Evolutionary conservation across 2,329 filamentous ascomycete species (phyloP).

Genomic region (Emergomyces africanus): DNA sequence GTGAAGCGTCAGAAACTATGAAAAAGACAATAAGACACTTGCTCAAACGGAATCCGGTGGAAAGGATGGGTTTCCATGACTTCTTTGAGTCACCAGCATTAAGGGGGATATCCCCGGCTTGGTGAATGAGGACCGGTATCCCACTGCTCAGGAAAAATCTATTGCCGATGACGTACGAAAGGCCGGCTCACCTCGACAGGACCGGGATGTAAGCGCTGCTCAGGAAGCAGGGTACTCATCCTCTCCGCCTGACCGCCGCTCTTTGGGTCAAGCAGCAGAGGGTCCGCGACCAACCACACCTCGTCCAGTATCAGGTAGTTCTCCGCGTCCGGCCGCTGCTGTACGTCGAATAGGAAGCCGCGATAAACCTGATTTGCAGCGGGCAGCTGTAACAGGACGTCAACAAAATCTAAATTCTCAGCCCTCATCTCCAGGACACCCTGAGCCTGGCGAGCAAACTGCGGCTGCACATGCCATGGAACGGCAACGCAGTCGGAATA

Average conservation of each 20-base stretch:
- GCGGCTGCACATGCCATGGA: slow-evolving; percentile 38
- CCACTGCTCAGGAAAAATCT: slow-evolving; percentile 7
- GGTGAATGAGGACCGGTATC: slow-evolving; percentile 54
- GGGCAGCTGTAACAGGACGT: slow-evolving; percentile 17
- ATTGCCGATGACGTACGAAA: slow-evolving; percentile 7
- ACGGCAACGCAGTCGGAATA: slow-evolving; percentile 46
- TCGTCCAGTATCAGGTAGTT: slow-evolving; percentile 16
- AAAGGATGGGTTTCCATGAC: slow-evolving; percentile 72
- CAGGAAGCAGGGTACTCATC: slow-evolving; percentile 17
- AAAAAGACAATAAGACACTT: slow-evolving; percentile 69
- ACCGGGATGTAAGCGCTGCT: slow-evolving; percentile 11
- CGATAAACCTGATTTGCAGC: slow-evolving; percentile 20
- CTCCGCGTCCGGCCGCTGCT: slow-evolving; percentile 16
- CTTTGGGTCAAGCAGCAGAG: not conserved
- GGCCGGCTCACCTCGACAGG: not conserved
- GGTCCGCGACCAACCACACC: slow-evolving; percentile 28
- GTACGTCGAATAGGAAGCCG: slow-evolving; percentile 24
- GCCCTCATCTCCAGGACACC: slow-evolving; percentile 29
- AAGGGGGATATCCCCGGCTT: slow-evolving; percentile 65
- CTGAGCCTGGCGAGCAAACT: slow-evolving; percentile 24
- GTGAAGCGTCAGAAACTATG: slow-evolving; percentile 58
- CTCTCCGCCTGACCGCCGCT: not conserved
- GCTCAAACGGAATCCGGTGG: slow-evolving; percentile 72
- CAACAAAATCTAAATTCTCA: slow-evolving; percentile 23
- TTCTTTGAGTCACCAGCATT: slow-evolving; percentile 66